These are phyloP conservation scores for Cairneyella variabilis DNA, from an alignment of 495 filamentous ascomycete genomes.

Conservation along the genomic window DNA sequence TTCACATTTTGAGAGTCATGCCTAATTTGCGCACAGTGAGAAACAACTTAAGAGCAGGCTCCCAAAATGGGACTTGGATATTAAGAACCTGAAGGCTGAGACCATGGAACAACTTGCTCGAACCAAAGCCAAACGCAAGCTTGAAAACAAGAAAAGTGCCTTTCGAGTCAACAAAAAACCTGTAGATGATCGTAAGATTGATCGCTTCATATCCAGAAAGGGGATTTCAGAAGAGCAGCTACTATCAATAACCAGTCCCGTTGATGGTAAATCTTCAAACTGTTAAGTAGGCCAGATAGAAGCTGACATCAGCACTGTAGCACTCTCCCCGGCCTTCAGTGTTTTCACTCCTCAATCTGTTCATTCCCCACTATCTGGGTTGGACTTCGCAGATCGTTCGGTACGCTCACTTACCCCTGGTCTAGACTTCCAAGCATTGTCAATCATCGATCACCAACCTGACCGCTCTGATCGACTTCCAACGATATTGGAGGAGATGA, in stretches of 20 bases:
- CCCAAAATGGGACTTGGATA: conserved; percentile 1
- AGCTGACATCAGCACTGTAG: background rate
- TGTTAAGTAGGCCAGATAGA: background rate
- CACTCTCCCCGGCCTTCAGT: background rate
- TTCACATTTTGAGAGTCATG: background rate
- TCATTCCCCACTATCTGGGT: background rate
- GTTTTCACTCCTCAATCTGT: background rate
- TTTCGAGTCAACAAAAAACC: conserved; percentile 6
- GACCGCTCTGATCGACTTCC: background rate
- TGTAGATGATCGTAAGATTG: conserved; percentile 1
- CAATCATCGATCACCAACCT: background rate
- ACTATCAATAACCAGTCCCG: conserved; percentile 4
- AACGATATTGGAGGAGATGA: too few species aligned
- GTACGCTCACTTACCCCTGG: background rate
- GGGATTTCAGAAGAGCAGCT: conserved; percentile 1
- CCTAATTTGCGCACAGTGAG: background rate
- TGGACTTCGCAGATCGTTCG: background rate
- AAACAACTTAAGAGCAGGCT: conserved; percentile 12
- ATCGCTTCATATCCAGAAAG: conserved; percentile 2
- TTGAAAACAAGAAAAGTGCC: conserved; percentile 3
- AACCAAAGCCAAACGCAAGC: background rate
- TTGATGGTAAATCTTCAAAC: conserved; percentile 5
- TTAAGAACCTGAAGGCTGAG: conserved; percentile 4
- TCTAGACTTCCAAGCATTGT: background rate
- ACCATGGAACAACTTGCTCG: background rate